Percentiles rank a stretch among this genome's conserved stretches.
These are phyloP conservation scores for Hippophae rhamnoides DNA, from an alignment of 306 rosid species.

Conservation along the genomic window DNA sequence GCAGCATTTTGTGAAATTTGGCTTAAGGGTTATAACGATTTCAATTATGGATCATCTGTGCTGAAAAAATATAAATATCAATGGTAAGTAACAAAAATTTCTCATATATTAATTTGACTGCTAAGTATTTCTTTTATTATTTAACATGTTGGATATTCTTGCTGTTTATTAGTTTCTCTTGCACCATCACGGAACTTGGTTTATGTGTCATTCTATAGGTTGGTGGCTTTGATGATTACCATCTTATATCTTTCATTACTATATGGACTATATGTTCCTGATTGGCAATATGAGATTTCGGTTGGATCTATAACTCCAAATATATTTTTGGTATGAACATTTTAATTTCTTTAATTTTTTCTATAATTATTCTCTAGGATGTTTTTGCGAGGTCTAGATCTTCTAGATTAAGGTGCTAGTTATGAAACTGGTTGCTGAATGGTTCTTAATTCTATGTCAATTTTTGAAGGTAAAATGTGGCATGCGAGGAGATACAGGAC, in stretches of 20 bases:
- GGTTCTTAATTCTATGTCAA: neutral
- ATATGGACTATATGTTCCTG: conserved; percentile 74
- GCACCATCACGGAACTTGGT: neutral
- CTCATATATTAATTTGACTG: neutral
- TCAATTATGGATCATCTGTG: conserved; percentile 52
- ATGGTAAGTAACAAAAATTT: conserved; percentile 40
- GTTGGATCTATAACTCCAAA: conserved; percentile 31
- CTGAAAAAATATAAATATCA: conserved; percentile 60
- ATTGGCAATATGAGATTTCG: conserved; percentile 78
- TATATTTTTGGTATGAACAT: conserved; percentile 55
- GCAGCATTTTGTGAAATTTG: conserved; percentile 88
- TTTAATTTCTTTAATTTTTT: neutral
- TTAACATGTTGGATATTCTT: neutral
- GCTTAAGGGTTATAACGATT: conserved; percentile 57
- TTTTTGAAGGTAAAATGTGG: conserved; percentile 79
- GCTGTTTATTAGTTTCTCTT: neutral
- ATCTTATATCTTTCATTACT: conserved; percentile 42
- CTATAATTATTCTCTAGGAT: too few relatives aligned
- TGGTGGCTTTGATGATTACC: conserved; percentile 42
- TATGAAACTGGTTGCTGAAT: conserved; percentile 9
- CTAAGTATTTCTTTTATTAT: neutral
- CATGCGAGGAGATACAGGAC: conserved; percentile 33
- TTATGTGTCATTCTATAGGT: conserved; percentile 32
- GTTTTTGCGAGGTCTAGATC: neutral
- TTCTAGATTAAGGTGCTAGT: neutral